Base-by-base conservation (phyloP, 805 yeast species). In the Candida succiphila region DNA sequence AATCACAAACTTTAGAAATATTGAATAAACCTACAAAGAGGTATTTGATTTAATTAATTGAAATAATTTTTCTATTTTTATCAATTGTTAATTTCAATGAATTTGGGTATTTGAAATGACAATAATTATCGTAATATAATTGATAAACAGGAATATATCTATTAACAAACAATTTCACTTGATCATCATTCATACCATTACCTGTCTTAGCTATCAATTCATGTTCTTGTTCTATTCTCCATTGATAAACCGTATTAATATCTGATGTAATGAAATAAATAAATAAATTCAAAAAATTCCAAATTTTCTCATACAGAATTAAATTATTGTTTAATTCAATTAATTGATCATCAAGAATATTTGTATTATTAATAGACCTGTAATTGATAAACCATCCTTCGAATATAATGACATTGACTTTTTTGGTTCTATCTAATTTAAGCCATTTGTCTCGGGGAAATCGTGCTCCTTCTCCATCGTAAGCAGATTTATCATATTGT, bases 351-450 rank as follows among this genome's bases (percentile, higher is more conserved):
- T 29, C n/a, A 1, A n/a, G n/a, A n/a, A n/a, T n/a, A n/a, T n/a
- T n/a, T n/a, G n/a, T 28, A 3, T 55, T 27, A 1, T 24, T 16
- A 12, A 41, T 48, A 43, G 39, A 52, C 25, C 20, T n/a, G n/a
- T n/a, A n/a, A n/a, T 97, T 97, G 17, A 75, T 68, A 59, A 88
- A 86, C 98, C 98, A 89, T 4, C 97, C 98, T 57, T 89, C 98
- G 27, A 92, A 64, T 2, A 89, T 54, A 3, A 89, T 67, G 4
- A 87, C 68, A 45, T 82, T 85, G 4, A 74, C 62, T 2, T 70
- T 68, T 2, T 39, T 37, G 0, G 46, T 45, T 2, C 26, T 32
- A 14, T 30, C 35, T 3, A 32, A 26, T 21, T 41, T 41, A 2
- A 48, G 42, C 78, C 78, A 74, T 10, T 59, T 40, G 0, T 44